These are phyloP conservation scores for Vaccinium vitisidaea DNA, from an alignment of 148 eudicot genomes.

Conservation along the genomic window DNA sequence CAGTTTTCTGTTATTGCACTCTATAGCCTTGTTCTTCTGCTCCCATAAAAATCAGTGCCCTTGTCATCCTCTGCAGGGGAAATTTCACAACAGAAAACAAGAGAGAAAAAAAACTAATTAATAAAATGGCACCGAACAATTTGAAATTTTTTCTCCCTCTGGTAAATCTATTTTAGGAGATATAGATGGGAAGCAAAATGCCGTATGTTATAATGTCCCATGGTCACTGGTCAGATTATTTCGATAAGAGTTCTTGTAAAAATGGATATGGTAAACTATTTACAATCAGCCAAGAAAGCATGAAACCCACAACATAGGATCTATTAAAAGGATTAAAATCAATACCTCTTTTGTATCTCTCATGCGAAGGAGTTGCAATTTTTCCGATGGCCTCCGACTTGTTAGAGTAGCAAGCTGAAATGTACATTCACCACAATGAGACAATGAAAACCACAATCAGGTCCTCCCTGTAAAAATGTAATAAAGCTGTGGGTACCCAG, in stretches of 20 bases:
- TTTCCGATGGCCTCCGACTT: constrained; percentile 73
- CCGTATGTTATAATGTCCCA: neutral
- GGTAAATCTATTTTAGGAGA: neutral
- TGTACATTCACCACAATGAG: neutral
- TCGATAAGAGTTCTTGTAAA: neutral
- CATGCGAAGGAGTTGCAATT: constrained; percentile 69
- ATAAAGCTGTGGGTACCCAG: constrained; percentile 59
- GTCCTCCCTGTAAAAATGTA: constrained; percentile 5
- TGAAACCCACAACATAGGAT: neutral
- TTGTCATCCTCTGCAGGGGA: constrained; percentile 45
- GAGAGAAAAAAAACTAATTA: neutral
- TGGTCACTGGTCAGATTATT: neutral
- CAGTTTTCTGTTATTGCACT: constrained; percentile 36
- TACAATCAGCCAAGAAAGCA: neutral
- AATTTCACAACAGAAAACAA: neutral
- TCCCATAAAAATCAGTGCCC: constrained; percentile 48
- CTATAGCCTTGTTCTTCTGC: constrained; percentile 54
- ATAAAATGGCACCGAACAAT: neutral
- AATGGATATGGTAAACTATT: neutral
- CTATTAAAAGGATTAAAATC: neutral
- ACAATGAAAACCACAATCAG: neutral
- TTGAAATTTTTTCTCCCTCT: neutral
- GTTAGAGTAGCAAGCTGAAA: constrained; percentile 78
- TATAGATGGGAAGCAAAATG: neutral
- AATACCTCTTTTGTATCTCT: constrained; percentile 89